Conservation (phyloP, 306 rosid species). For the Hylodesmum podocarpum region DNA sequence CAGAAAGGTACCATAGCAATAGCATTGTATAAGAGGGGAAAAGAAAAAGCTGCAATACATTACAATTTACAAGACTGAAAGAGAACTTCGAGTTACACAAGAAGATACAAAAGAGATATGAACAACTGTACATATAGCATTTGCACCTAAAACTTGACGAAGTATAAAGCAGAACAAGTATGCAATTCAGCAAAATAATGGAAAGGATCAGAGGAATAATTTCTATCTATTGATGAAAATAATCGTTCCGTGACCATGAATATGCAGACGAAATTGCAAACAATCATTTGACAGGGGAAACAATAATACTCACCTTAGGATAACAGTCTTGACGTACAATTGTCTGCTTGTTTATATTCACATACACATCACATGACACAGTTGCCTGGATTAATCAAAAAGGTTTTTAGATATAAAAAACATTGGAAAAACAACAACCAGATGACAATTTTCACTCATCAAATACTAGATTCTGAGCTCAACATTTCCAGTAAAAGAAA, state of each 20-base stretch:
- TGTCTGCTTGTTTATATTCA: constrained; percentile 50
- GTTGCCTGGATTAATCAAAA: constrained; percentile 52
- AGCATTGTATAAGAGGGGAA: not conserved
- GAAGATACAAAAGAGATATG: not conserved
- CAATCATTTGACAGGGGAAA: not conserved
- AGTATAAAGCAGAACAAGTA: not conserved
- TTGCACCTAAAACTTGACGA: not conserved
- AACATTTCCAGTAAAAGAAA: not conserved
- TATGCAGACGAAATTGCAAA: not conserved
- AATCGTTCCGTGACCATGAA: not conserved
- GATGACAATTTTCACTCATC: not conserved
- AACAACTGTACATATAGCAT: not conserved
- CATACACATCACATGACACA: constrained; percentile 73
- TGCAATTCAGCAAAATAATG: not conserved
- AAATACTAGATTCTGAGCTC: not conserved
- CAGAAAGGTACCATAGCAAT: not conserved
- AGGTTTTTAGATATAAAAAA: constrained; percentile 1
- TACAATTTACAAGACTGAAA: not conserved
- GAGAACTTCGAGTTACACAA: not conserved
- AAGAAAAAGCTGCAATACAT: not conserved
- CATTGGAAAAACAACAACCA: not conserved
- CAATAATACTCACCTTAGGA: constrained; percentile 64
- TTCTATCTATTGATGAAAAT: not conserved
- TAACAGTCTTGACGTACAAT: constrained; percentile 75
- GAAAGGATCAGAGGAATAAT: not conserved